Conservation (phyloP, 352 stramenopile genomes). For the Globisporangium echinulatum region DNA sequence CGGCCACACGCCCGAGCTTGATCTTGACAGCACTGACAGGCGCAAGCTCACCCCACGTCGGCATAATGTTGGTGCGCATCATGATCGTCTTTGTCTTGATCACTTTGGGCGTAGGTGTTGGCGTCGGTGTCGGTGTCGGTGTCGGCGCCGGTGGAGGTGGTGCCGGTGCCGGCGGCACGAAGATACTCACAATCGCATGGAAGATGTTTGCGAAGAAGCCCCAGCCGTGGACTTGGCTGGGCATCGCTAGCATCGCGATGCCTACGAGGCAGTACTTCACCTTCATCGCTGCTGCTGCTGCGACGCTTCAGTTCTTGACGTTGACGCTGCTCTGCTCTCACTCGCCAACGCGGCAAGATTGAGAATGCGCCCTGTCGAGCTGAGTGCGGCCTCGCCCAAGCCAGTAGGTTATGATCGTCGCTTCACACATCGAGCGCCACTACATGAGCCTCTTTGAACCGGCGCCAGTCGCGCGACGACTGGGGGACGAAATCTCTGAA, state of each 20-base stretch:
- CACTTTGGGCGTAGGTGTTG: background rate
- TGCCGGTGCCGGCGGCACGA: background rate
- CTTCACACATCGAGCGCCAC: no score
- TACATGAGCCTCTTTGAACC: no score
- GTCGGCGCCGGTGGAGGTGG: background rate
- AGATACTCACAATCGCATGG: background rate
- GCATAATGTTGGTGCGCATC: constrained; percentile 3
- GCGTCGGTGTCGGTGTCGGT: background rate
- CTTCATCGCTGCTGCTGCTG: constrained; percentile 6
- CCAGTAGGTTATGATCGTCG: background rate
- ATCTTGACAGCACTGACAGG: constrained; percentile 1
- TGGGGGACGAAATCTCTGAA: background rate
- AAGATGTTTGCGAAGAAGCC: background rate
- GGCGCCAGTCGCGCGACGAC: no score
- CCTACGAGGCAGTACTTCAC: constrained; percentile 5
- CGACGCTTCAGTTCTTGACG: background rate
- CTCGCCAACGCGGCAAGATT: no score
- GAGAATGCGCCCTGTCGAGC: background rate
- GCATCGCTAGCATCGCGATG: background rate
- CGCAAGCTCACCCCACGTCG: background rate
- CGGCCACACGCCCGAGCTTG: background rate
- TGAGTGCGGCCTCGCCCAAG: background rate
- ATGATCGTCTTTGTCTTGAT: constrained; percentile 5
- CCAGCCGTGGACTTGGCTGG: constrained; percentile 2
- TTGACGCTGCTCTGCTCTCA: no score